A percentile compares a stretch with the other conserved stretches of the same genome.
Conservation (phyloP, 2,329 filamentous ascomycete genomes). For the Teratosphaeria zuluensis region DNA sequence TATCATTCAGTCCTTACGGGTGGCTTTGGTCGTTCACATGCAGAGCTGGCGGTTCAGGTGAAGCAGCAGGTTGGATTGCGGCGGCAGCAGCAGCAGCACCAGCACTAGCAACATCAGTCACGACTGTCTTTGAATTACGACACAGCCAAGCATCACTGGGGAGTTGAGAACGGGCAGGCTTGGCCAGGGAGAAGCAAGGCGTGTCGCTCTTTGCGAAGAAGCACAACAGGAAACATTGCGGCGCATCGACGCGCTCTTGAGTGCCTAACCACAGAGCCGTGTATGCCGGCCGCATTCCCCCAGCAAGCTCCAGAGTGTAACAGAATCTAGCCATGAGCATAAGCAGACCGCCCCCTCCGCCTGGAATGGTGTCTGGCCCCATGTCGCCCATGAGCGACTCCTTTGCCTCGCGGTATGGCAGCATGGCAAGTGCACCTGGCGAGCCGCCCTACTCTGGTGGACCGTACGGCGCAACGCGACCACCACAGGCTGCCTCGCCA, state of each 20-base stretch:
- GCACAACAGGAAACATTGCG: background rate
- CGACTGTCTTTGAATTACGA: background rate
- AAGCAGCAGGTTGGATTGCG: background rate
- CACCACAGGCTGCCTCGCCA: slow-evolving; percentile 16
- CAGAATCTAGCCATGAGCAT: background rate
- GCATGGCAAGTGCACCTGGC: slow-evolving; percentile 12
- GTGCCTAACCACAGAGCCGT: background rate
- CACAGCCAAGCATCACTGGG: no score
- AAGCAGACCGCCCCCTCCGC: slow-evolving; percentile 4
- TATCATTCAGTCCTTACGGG: background rate
- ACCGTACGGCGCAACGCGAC: slow-evolving; percentile 22
- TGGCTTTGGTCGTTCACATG: background rate
- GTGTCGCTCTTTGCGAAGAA: background rate
- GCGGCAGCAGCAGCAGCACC: background rate
- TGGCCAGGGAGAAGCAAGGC: background rate
- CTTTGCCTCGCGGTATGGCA: slow-evolving; percentile 19
- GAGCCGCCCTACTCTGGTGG: slow-evolving; percentile 19
- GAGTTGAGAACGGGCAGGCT: background rate
- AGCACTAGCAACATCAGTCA: background rate
- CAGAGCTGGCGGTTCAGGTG: background rate
- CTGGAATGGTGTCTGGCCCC: slow-evolving; percentile 49
- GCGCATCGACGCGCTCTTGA: no score
- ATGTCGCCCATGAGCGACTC: slow-evolving; percentile 70
- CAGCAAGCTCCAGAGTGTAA: background rate
- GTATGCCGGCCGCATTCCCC: background rate